Percentiles rank a stretch among this genome's conserved stretches.
These are phyloP conservation scores for Hemileia vastatrix DNA, from an alignment of 1,284 basidiomycete genomes.

Conservation along the genomic window DNA sequence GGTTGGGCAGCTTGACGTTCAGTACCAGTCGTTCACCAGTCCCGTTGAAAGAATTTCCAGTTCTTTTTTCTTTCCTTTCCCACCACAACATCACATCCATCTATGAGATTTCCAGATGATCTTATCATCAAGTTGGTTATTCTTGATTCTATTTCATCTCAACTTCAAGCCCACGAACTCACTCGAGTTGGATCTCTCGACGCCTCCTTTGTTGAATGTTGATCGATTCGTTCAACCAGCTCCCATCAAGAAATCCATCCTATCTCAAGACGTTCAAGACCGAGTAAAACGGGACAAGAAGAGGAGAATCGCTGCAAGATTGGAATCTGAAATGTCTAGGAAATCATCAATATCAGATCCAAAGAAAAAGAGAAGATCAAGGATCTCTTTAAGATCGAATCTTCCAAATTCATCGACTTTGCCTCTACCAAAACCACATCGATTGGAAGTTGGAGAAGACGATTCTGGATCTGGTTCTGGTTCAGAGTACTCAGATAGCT, in stretches of 20 bases:
- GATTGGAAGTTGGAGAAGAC: not conserved
- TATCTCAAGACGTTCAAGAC: not conserved
- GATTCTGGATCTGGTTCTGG: too few species aligned
- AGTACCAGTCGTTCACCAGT: too few species aligned
- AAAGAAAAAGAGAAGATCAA: not conserved
- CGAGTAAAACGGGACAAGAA: not conserved
- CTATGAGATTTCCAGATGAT: not conserved
- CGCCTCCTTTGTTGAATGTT: not conserved
- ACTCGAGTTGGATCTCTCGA: not conserved
- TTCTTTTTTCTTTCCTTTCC: too few species aligned
- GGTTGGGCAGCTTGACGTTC: too few species aligned
- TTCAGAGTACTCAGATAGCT: not conserved
- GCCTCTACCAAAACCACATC: not conserved
- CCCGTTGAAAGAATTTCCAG: too few species aligned
- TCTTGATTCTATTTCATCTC: not conserved
- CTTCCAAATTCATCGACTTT: not conserved
- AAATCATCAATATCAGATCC: not conserved
- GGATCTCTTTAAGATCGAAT: not conserved
- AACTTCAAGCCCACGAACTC: not conserved
- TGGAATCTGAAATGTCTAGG: not conserved
- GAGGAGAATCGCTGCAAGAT: not conserved
- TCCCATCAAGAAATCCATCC: not conserved
- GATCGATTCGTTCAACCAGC: not conserved
- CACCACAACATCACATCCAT: too few species aligned
- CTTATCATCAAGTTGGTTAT: not conserved